phyloP scores from a whole-genome alignment of 805 yeast species.

The Metschnikowia aberdeeniae region DNA sequence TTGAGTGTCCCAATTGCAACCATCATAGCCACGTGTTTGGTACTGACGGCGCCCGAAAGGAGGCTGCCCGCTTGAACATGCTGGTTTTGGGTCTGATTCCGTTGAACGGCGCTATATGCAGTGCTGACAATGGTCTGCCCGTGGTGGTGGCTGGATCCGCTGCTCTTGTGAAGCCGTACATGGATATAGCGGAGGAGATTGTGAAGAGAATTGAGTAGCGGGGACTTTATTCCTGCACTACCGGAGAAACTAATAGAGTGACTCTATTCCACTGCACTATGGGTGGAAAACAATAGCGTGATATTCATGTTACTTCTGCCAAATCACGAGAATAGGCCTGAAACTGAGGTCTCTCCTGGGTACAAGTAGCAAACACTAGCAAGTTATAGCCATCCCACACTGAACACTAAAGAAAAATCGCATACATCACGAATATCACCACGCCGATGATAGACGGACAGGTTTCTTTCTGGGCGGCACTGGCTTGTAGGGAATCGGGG shows the following conservation, averaged over 20 bases:
- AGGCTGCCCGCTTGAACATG: slow-evolving; percentile 45
- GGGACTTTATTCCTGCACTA: too few relatives aligned
- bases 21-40: slow-evolving; percentile 78
- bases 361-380: too few relatives aligned
- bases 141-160: slow-evolving; percentile 44
- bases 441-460: slow-evolving; percentile 12
- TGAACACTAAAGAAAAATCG: slow-evolving; percentile 5
- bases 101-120: slow-evolving; percentile 54
- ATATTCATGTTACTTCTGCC: too few relatives aligned
- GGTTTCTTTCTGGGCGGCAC: slow-evolving; percentile 7
- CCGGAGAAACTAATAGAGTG: too few relatives aligned
- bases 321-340: too few relatives aligned
- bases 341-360: too few relatives aligned
- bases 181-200: slow-evolving; percentile 43
- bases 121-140: slow-evolving; percentile 64
- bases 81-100: slow-evolving; percentile 66
- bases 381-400: too few relatives aligned
- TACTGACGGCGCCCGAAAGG: slow-evolving; percentile 50
- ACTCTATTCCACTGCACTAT: too few relatives aligned
- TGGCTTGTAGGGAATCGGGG: background rate
- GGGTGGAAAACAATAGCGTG: background rate
- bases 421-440: slow-evolving; percentile 9
- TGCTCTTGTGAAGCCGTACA: slow-evolving; percentile 39
- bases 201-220: slow-evolving; percentile 11
- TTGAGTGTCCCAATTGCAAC: slow-evolving; percentile 68